Base-by-base conservation (phyloP, 225 moss, liverwort and hornwort genomes). In the Neckera pumila region DNA sequence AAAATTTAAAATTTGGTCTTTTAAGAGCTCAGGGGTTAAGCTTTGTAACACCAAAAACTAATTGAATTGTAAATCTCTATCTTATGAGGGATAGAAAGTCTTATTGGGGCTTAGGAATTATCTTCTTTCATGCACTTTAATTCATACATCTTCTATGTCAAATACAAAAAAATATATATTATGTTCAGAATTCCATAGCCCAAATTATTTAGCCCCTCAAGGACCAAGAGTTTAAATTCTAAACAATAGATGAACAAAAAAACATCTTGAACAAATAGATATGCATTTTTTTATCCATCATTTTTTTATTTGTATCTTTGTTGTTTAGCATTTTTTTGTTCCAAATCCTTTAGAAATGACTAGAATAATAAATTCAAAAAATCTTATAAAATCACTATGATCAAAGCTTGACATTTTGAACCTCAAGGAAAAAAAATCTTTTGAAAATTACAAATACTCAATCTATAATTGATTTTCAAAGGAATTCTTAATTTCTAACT, bases 191-290 rank as follows among this genome's bases (percentile, higher is more conserved):
- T 31, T 47, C 10, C 47, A 10, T 0, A 0, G 4, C 4, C 12
- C 1, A 74, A 27, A 51, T 30, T 33, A 7, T 20, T 33, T 33
- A 72, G 10, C 10, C 7, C 2, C 0, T 6, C 12, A 38, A 69
- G 20, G 2, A 23, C 7, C 4, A 21, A 1, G 23, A 0, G 0
- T 12, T 38, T 23, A 19, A 69, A 66, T 38, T 38, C 38, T 38
- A 13, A 69, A 4, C 0, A 20, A 38, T 0, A 2, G 2, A 38
- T 69, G 38, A 38, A 13, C 0, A 0, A 38, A 38, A 69, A 38
- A 0, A 22, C 23, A 23, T 22, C 4, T 0, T 0, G 2, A 12
- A n/a, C n/a, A 1, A 0, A 38, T 23, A 38, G 4, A 23, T 19
- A 69, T 69, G 6, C 6, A 20, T n/a, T 21, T 69, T 21, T 69